These are phyloP conservation scores for Biscogniauxia mediterranea DNA, from an alignment of 2,329 filamentous ascomycete genomes.

Conservation along the genomic window DNA sequence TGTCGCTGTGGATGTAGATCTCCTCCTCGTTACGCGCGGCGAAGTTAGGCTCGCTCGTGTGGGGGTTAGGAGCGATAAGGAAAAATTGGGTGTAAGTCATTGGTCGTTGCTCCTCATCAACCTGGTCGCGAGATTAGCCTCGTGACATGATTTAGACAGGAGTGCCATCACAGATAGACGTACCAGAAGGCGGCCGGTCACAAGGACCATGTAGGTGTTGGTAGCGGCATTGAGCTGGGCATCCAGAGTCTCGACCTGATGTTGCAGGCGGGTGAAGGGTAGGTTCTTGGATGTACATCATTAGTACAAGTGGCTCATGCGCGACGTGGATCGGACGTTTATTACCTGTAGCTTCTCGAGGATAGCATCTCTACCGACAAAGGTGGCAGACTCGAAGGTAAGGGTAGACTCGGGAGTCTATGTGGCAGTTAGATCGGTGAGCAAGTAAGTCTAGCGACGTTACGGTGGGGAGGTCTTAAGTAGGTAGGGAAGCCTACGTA, in stretches of 20 bases:
- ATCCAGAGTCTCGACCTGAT: constrained; percentile 75
- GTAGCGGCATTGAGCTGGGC: constrained; percentile 71
- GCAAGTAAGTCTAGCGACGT: background rate
- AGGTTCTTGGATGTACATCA: constrained; percentile 9
- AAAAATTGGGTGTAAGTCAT: constrained; percentile 93
- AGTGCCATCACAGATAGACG: constrained; percentile 29
- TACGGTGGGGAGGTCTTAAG: background rate
- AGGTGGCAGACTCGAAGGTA: constrained; percentile 77
- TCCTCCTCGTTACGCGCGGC: constrained; percentile 48
- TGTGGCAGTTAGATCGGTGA: constrained; percentile 17
- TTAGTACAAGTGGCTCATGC: background rate
- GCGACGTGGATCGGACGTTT: background rate
- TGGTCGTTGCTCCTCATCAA: constrained; percentile 80
- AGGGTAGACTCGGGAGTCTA: constrained; percentile 86
- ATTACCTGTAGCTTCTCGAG: constrained; percentile 78
- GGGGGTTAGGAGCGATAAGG: constrained; percentile 48
- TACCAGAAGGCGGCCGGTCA: constrained; percentile 85
- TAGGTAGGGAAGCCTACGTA: constrained; percentile 64
- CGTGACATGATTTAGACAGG: background rate
- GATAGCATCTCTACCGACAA: constrained; percentile 65
- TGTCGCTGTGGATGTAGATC: constrained; percentile 90
- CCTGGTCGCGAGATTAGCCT: constrained; percentile 46
- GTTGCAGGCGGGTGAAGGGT: constrained; percentile 61
- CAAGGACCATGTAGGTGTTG: constrained; percentile 78
- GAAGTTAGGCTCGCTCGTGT: constrained; percentile 37